A percentile compares a stretch with the other conserved stretches of the same genome.
These are phyloP conservation scores for Fusarium xylarioides DNA, from an alignment of 2,329 filamentous ascomycete species.

Conservation along the genomic window DNA sequence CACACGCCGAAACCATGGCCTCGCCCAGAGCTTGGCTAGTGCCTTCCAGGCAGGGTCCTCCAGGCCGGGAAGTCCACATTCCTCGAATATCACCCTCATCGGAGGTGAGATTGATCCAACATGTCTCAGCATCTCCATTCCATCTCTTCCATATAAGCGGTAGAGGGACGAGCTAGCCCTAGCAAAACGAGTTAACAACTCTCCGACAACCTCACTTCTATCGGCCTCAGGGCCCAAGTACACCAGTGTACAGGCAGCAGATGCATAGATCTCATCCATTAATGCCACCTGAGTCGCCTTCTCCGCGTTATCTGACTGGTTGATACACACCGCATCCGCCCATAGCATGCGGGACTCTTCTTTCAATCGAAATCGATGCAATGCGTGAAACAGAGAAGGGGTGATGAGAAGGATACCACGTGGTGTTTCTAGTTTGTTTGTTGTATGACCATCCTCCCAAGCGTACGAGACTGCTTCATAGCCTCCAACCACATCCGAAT, in stretches of 20 bases:
- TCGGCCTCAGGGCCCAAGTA: background rate
- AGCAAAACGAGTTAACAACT: accelerated
- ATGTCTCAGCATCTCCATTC: background rate
- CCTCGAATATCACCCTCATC: accelerated
- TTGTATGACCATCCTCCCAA: background rate
- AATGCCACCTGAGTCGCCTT: background rate
- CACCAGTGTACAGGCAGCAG: background rate
- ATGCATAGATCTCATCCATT: background rate
- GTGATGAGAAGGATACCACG: background rate
- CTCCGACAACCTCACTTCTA: background rate
- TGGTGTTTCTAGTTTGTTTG: background rate
- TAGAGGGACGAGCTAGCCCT: accelerated
- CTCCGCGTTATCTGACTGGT: background rate
- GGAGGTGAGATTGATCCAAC: accelerated
- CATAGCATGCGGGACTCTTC: accelerated
- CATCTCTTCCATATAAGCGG: background rate
- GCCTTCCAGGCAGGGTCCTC: background rate
- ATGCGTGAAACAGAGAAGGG: background rate
- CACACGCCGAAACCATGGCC: background rate
- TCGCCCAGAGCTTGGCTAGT: background rate
- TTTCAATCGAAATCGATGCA: background rate
- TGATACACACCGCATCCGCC: background rate
- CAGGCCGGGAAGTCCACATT: accelerated
- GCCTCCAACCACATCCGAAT: accelerated
- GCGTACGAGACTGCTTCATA: background rate